Evolutionary conservation across 2,329 filamentous ascomycete genomes (phyloP).

Genomic region (Chrysoporthe austroafricana): DNA sequence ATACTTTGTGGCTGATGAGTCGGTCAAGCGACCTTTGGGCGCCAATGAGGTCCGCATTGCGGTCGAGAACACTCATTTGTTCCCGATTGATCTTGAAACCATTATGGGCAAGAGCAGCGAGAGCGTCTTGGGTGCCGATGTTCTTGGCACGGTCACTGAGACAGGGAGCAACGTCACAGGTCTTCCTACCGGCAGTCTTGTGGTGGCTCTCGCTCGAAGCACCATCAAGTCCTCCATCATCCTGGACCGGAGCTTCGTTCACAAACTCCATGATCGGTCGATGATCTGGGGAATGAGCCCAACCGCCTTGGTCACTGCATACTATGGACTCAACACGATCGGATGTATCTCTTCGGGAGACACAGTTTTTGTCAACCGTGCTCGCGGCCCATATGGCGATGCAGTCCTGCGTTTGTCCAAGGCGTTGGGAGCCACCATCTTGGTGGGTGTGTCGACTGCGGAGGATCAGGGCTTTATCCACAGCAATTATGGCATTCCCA

Average conservation of each 20-base stretch:
- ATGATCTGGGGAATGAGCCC: slow-evolving; percentile 38
- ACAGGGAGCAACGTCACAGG: slow-evolving; percentile 39
- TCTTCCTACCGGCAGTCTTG: slow-evolving; percentile 44
- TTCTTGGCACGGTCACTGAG: slow-evolving; percentile 43
- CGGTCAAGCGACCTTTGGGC: slow-evolving; percentile 29
- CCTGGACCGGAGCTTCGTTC: slow-evolving; percentile 43
- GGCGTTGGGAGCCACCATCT: slow-evolving; percentile 44
- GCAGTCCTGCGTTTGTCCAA: slow-evolving; percentile 48
- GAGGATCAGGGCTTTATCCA: slow-evolving; percentile 45
- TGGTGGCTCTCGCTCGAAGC: slow-evolving; percentile 45
- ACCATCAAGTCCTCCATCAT: slow-evolving; percentile 42
- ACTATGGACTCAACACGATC: slow-evolving; percentile 45
- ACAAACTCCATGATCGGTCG: slow-evolving; percentile 30
- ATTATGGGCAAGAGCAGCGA: slow-evolving; percentile 39
- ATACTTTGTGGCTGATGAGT: slow-evolving; percentile 30
- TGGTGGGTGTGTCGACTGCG: slow-evolving; percentile 43
- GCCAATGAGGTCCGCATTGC: slow-evolving; percentile 46
- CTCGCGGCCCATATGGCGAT: slow-evolving; percentile 48
- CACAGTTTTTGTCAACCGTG: slow-evolving; percentile 49
- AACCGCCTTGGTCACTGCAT: slow-evolving; percentile 46
- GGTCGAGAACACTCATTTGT: slow-evolving; percentile 43
- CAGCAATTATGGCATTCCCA: slow-evolving; percentile 38
- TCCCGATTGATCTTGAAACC: slow-evolving; percentile 42
- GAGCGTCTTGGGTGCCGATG: slow-evolving; percentile 45
- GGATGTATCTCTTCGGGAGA: slow-evolving; percentile 35